These are phyloP conservation scores for Auxenochlorella protothecoides DNA, from an alignment of 139 green algal genomes.

Conservation along the genomic window DNA sequence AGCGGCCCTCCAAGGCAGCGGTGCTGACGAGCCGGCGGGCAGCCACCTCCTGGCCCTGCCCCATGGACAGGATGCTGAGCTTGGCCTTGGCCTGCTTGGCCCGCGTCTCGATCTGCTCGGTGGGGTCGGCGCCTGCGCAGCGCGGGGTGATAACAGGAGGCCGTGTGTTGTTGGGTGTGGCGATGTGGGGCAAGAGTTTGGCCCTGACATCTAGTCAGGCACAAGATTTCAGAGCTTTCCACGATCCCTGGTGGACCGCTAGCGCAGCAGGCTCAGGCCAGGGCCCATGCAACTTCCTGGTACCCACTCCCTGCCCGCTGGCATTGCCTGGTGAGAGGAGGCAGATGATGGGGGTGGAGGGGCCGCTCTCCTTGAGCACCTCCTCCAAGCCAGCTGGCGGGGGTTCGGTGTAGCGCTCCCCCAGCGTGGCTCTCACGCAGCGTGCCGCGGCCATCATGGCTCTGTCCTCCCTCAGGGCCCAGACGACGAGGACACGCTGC, in stretches of 20 bases:
- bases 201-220: too few species aligned
- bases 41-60: constrained; percentile 86
- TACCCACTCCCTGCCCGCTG: not conserved
- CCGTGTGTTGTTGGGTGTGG: not conserved
- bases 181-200: too few species aligned
- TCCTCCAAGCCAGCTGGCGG: constrained; percentile 80
- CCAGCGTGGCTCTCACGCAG: constrained; percentile 77
- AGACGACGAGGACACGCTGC: constrained; percentile 35
- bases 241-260: too few species aligned
- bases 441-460: constrained; percentile 74
- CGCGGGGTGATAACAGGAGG: not conserved
- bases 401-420: constrained; percentile 75
- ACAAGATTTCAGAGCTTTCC: too few species aligned
- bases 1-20: constrained; percentile 76
- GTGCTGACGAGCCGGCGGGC: constrained; percentile 79
- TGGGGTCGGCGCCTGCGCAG: constrained; percentile 70
- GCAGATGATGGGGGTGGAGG: constrained; percentile 80
- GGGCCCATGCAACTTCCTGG: not conserved
- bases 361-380: constrained; percentile 50
- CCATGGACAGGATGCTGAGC: constrained; percentile 68
- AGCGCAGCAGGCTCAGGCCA: too few species aligned
- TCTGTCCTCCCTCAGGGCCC: constrained; percentile 79
- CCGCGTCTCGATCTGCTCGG: constrained; percentile 85
- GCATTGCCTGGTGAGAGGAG: constrained; percentile 63
- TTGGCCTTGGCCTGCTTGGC: constrained; percentile 91